Evolutionary conservation across 1,284 basidiomycete species (phyloP), one percentile per base, ranked within the genome.

Genomic region (Cryptococcus sp.): DNA sequence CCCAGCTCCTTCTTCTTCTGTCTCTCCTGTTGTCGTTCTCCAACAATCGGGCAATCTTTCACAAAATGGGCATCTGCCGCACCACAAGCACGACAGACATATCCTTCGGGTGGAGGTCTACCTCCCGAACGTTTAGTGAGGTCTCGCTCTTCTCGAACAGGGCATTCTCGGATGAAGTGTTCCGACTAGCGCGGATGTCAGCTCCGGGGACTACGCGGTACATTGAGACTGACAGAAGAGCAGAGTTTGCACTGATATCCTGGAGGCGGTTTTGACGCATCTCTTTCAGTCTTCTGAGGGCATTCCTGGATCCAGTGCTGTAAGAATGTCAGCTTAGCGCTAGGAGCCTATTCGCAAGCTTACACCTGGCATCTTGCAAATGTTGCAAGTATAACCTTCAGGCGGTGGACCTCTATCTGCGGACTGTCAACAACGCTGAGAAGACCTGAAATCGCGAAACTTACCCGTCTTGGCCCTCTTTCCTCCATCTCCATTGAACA

Each of bases 151-250:
- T 88, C 81, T 70, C 83, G 83, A 15, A 86, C 85, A 0, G 90
- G 90, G 73, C 91, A 94, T 67, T 93, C 89, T 37, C 88, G 87
- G 52, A 93, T 82, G 63, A 89, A 84, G 72, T 93, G 90, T 38
- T 88, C 90, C 35, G 85, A 77, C 84, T 89, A 61, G 7, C 34
- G n/a, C 13, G 30, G 35, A 11, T 50, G 42, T 32, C 30, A 52
- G 34, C 31, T 32, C 31, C 14, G 53, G 50, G 35, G 36, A 4
- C 3, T 23, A 60, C 7, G 32, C 31, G 38, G 14, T 7, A 33
- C n/a, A 31, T 13, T 32, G 6, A 4, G 15, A 31, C 70, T 57
- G 51, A 74, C 72, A 13, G 66, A 67, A 58, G 71, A 60, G 56
- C 75, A 76, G 34, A 77, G 72, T 41, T 74, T 73, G 65, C 74